Conservation (phyloP, 1,284 basidiomycete species). For the Moesziomyces globuligerus region DNA sequence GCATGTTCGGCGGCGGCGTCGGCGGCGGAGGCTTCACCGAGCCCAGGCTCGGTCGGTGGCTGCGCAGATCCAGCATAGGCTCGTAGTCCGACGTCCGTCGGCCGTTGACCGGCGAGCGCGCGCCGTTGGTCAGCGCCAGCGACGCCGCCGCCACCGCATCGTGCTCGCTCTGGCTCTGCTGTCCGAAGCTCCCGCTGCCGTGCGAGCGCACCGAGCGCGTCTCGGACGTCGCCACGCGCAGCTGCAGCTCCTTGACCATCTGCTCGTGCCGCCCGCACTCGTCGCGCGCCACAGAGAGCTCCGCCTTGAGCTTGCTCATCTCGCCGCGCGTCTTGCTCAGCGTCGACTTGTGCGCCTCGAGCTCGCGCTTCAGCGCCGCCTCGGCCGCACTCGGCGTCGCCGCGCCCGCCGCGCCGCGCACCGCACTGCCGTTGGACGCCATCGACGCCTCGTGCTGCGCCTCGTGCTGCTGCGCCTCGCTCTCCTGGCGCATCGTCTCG, state of each 20-base stretch:
- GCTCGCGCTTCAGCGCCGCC: slow-evolving; percentile 69
- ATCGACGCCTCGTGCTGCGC: slow-evolving; percentile 17
- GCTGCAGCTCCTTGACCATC: slow-evolving; percentile 47
- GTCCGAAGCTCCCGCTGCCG: slow-evolving; percentile 38
- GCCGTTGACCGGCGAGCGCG: slow-evolving; percentile 27
- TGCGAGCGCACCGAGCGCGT: slow-evolving; percentile 47
- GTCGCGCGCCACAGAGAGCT: slow-evolving; percentile 78
- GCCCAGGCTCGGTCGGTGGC: slow-evolving; percentile 32
- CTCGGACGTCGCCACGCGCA: slow-evolving; percentile 50
- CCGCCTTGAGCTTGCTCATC: slow-evolving; percentile 71
- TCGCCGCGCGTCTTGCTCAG: slow-evolving; percentile 71
- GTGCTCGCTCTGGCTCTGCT: slow-evolving; percentile 35
- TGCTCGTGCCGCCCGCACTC: slow-evolving; percentile 73
- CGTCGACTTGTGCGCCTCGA: slow-evolving; percentile 79
- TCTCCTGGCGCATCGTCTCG: slow-evolving; percentile 48
- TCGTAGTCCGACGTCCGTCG: slow-evolving; percentile 32
- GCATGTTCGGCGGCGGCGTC: slow-evolving; percentile 85
- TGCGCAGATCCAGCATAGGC: slow-evolving; percentile 20
- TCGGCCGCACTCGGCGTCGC: slow-evolving; percentile 17
- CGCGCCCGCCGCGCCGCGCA: slow-evolving; percentile 4
- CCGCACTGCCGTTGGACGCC: slow-evolving; percentile 8
- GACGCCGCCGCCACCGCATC: slow-evolving; percentile 21
- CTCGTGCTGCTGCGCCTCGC: slow-evolving; percentile 30
- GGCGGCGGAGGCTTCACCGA: slow-evolving; percentile 82
- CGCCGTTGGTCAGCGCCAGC: slow-evolving; percentile 23